Conservation (phyloP, 805 yeast species). For the Schwanniomyces vanrijiae region DNA sequence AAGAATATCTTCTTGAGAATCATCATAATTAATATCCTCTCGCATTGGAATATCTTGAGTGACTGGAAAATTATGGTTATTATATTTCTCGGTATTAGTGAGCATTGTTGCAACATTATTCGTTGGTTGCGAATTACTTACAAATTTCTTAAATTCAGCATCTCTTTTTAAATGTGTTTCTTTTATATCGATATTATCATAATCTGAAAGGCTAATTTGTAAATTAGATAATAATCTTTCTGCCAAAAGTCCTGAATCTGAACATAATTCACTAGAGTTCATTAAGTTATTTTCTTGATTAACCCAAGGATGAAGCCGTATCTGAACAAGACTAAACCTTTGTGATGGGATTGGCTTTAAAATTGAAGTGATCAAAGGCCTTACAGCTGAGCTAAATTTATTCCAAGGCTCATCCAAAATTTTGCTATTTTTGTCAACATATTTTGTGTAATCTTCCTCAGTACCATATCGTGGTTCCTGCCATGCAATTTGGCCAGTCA, state of each 20-base stretch:
- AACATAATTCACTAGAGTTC: slow-evolving; percentile 42
- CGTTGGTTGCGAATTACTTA: slow-evolving; percentile 47
- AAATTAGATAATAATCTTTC: slow-evolving; percentile 51
- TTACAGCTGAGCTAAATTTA: slow-evolving; percentile 65
- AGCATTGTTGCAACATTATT: slow-evolving; percentile 41
- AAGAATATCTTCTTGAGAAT: slow-evolving; percentile 30
- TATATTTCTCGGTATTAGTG: slow-evolving; percentile 30
- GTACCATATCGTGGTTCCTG: slow-evolving; percentile 58
- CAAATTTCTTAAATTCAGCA: slow-evolving; percentile 1
- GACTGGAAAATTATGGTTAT: slow-evolving; percentile 24
- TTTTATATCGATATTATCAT: slow-evolving; percentile 26
- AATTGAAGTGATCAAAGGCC: slow-evolving; percentile 55
- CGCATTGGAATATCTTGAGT: slow-evolving; percentile 34
- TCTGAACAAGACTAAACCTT: slow-evolving; percentile 69
- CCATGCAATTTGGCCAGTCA: slow-evolving; percentile 98
- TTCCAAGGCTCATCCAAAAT: slow-evolving; percentile 88
- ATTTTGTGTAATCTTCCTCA: slow-evolving; percentile 72
- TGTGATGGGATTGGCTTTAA: slow-evolving; percentile 67
- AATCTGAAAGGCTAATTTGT: slow-evolving; percentile 53
- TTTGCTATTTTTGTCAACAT: slow-evolving; percentile 46
- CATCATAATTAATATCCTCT: not conserved
- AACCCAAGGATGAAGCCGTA: slow-evolving; percentile 78
- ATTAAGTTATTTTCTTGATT: slow-evolving; percentile 42
- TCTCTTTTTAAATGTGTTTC: slow-evolving; percentile 1
- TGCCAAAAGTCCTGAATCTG: slow-evolving; percentile 52